phyloP scores from a whole-genome alignment of 176 grass and related monocot species.

The Oryza coarctata region DNA sequence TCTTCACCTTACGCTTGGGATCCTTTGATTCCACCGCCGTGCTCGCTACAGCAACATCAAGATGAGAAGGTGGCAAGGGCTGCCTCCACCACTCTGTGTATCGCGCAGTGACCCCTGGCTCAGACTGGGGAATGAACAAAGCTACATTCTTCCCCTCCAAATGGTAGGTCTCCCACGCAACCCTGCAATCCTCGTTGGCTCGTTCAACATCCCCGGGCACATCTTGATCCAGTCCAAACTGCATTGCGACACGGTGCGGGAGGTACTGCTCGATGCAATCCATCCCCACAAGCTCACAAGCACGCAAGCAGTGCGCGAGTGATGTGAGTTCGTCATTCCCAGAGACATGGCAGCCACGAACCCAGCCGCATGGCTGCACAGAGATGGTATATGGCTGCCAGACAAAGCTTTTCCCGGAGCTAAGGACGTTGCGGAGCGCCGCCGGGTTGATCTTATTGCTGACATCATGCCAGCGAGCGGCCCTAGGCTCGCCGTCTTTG shows the following conservation, averaged over 20 bases:
- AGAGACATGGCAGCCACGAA: constrained; percentile 44
- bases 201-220: constrained; percentile 56
- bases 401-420: constrained; percentile 34
- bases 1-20: constrained; percentile 45
- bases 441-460: constrained; percentile 51
- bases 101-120: constrained; percentile 53
- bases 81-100: constrained; percentile 77
- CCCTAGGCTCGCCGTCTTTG: constrained; percentile 46
- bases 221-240: constrained; percentile 96
- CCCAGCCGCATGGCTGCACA: constrained; percentile 47
- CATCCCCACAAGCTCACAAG: constrained; percentile 71
- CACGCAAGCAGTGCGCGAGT: constrained; percentile 61
- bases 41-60: constrained; percentile 21
- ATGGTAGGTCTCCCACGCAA: constrained; percentile 72
- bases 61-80: constrained; percentile 40
- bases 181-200: constrained; percentile 54
- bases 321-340: constrained; percentile 49
- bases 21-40: constrained; percentile 18
- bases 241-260: constrained; percentile 83
- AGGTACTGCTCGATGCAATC: constrained; percentile 89
- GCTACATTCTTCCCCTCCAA: constrained; percentile 61
- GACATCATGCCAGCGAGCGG: constrained; percentile 78
- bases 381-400: constrained; percentile 58
- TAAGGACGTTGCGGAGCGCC: constrained; percentile 41
- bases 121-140: constrained; percentile 61